Evolutionary conservation across 2,329 filamentous ascomycete genomes (phyloP).

Genomic region (Fusarium oxysporum): DNA sequence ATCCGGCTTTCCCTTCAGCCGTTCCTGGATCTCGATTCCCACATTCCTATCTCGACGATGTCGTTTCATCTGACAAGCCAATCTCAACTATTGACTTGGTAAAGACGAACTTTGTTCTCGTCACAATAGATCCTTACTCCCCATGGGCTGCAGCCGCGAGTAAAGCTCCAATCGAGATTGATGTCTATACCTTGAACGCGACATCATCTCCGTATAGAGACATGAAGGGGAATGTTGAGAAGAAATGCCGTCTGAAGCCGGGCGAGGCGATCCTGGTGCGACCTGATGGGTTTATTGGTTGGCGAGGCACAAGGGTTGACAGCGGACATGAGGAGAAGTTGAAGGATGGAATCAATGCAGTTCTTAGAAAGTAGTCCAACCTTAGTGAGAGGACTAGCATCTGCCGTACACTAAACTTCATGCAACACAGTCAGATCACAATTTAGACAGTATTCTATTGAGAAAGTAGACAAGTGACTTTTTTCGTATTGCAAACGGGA

Average conservation of each 20-base stretch:
- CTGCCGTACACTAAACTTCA: background rate
- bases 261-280: background rate
- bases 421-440: background rate
- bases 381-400: rapidly evolving
- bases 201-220: background rate
- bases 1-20: background rate
- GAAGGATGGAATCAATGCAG: background rate
- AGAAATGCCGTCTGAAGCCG: background rate
- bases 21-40: slow-evolving; percentile 1
- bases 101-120: background rate
- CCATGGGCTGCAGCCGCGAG: background rate
- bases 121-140: background rate
- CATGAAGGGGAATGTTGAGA: background rate
- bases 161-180: background rate
- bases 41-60: background rate
- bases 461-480: background rate
- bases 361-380: background rate
- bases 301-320: background rate
- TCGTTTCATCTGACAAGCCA: rapidly evolving
- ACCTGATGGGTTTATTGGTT: slow-evolving; percentile 1
- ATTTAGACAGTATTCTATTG: rapidly evolving
- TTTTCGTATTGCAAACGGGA: background rate
- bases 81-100: background rate
- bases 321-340: background rate
- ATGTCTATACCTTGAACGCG: background rate